A percentile compares a stretch with the other conserved stretches of the same genome.
Evolutionary conservation across 352 stramenopile species (phyloP).

Genomic region (Blastocystis sp.): DNA sequence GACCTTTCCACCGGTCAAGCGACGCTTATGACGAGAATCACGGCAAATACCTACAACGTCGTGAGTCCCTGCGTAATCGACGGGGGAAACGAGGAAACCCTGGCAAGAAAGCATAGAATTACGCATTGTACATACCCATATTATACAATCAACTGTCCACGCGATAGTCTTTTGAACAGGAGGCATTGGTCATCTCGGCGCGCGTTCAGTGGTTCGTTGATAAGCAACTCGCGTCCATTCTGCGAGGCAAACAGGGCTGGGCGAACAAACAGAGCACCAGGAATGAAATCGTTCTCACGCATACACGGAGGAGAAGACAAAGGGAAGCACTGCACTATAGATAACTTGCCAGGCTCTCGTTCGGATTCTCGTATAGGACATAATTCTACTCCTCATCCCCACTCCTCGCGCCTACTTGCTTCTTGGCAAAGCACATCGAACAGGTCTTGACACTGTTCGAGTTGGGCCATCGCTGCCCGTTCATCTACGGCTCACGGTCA

Average conservation of each 20-base stretch:
- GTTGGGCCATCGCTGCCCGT: constrained; percentile 65
- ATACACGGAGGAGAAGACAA: background rate
- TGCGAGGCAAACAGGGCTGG: background rate
- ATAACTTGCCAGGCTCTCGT: background rate
- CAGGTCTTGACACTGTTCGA: constrained; percentile 69
- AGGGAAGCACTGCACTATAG: background rate
- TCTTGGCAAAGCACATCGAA: constrained; percentile 74
- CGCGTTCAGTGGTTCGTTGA: constrained; percentile 38
- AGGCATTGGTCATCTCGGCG: background rate
- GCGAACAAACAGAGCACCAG: background rate
- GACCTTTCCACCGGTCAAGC: constrained; percentile 73
- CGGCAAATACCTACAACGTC: constrained; percentile 70
- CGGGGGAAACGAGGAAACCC: background rate
- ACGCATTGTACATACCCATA: constrained; percentile 49
- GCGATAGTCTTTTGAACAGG: constrained; percentile 34
- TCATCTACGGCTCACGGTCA: constrained; percentile 2
- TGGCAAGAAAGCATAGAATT: background rate
- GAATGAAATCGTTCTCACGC: background rate
- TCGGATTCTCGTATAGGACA: constrained; percentile 61
- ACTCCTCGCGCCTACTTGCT: constrained; percentile 16
- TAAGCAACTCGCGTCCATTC: background rate
- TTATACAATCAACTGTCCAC: constrained; percentile 58
- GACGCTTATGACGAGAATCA: constrained; percentile 75
- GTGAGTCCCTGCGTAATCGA: constrained; percentile 7
- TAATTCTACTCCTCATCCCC: constrained; percentile 48